Evolutionary conservation across 139 green algal genomes (phyloP).

Genomic region (Micromonas pusilla): DNA sequence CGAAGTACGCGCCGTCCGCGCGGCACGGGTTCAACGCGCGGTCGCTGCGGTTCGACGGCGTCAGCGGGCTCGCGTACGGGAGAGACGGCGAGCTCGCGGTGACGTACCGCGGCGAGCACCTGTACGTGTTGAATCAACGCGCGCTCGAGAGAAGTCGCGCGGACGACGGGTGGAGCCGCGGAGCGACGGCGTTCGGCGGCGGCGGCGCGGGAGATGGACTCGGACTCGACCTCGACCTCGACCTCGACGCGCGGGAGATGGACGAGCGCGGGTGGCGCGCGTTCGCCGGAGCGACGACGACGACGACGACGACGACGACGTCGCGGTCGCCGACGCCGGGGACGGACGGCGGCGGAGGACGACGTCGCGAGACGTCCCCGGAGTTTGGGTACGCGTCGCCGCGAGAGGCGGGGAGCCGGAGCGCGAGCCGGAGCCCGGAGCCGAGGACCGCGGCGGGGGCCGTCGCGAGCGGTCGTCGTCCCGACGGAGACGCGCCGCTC

Average conservation of each 20-base stretch:
- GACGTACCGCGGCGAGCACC: conserved; percentile 15
- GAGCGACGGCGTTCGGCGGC: background rate
- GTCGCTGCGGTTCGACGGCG: conserved; percentile 7
- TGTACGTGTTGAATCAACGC: conserved; percentile 21
- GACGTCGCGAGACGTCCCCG: too few species aligned
- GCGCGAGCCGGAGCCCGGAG: too few species aligned
- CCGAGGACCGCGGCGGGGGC: too few species aligned
- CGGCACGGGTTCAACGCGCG: background rate
- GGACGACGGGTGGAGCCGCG: background rate
- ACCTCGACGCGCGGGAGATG: background rate
- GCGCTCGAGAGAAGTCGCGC: background rate
- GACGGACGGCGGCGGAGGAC: too few species aligned
- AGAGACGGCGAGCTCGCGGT: background rate
- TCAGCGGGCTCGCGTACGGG: conserved; percentile 17
- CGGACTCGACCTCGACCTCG: background rate
- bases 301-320: too few species aligned
- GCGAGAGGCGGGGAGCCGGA: background rate
- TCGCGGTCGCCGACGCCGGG: too few species aligned
- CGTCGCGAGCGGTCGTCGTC: too few species aligned
- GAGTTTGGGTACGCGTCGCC: background rate
- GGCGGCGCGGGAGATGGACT: background rate
- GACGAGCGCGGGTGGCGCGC: background rate
- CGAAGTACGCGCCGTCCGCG: background rate
- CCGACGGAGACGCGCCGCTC: background rate
- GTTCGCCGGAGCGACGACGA: too few species aligned